Percentiles rank a stretch among this genome's conserved stretches.
phyloP scores from a whole-genome alignment of 768 basidiomycete species.

The Lactarius quietus region DNA sequence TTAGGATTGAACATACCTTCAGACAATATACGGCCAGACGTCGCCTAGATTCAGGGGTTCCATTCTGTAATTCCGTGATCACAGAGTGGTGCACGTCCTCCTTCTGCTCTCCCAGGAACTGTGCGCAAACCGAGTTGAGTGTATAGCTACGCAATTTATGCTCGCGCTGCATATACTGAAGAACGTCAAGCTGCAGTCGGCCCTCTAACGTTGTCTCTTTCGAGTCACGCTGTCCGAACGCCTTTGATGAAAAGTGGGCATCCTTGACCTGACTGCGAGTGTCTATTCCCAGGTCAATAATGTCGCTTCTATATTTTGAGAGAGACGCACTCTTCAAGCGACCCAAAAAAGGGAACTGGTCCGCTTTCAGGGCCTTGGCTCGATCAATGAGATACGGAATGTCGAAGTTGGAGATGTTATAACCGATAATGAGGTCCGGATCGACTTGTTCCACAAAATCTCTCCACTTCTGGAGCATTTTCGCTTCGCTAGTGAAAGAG shows the following conservation, averaged over 20 bases:
- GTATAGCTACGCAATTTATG: slow-evolving; percentile 97
- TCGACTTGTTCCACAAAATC: slow-evolving; percentile 88
- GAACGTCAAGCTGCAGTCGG: slow-evolving; percentile 89
- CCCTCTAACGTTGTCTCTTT: slow-evolving; percentile 92
- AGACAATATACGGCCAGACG: slow-evolving; percentile 96
- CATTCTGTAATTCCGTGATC: slow-evolving; percentile 97
- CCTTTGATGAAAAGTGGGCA: slow-evolving; percentile 97
- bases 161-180: slow-evolving; percentile 98
- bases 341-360: slow-evolving; percentile 70
- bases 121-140: slow-evolving; percentile 95
- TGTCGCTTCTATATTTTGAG: neutral
- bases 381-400: slow-evolving; percentile 94
- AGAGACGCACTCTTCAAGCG: slow-evolving; percentile 29
- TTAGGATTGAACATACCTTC: slow-evolving; percentile 56
- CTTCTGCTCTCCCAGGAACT: slow-evolving; percentile 98
- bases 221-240: slow-evolving; percentile 94
- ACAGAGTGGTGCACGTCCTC: slow-evolving; percentile 99
- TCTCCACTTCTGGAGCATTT: slow-evolving; percentile 80
- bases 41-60: slow-evolving; percentile 87
- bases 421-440: slow-evolving; percentile 94
- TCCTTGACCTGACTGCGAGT: slow-evolving; percentile 78
- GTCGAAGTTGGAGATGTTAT: slow-evolving; percentile 94
- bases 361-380: slow-evolving; percentile 72
- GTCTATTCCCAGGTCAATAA: slow-evolving; percentile 42
- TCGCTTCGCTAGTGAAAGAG: slow-evolving; percentile 68